phyloP scores from a whole-genome alignment of 441 rosid genomes.

The Bocquillonia castaneifolia region DNA sequence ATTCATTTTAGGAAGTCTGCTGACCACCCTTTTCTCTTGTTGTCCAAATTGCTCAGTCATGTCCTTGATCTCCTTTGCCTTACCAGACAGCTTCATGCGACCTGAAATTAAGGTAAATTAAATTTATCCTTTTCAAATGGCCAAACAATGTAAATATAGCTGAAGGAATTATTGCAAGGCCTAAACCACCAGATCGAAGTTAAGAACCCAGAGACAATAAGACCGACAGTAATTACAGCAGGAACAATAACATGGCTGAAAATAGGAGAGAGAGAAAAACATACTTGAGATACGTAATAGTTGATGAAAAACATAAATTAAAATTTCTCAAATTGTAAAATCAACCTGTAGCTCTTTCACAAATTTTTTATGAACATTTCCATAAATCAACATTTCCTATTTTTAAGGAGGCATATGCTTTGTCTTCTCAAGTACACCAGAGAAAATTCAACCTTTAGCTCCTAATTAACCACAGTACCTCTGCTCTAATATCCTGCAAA shows the following conservation, averaged over 20 bases:
- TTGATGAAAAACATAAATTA: too few species aligned
- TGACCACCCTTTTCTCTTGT: constrained; percentile 27
- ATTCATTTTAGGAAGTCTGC: too few species aligned
- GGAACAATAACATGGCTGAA: constrained; percentile 86
- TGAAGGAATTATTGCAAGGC: constrained; percentile 62
- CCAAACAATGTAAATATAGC: constrained; percentile 24
- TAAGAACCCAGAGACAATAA: constrained; percentile 55
- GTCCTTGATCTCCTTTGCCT: constrained; percentile 67
- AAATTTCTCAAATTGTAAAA: too few species aligned
- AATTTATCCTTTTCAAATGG: neutral
- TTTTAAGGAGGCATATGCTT: constrained; percentile 35
- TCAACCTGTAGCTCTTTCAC: too few species aligned
- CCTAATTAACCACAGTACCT: constrained; percentile 47
- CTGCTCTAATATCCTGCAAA: constrained; percentile 47
- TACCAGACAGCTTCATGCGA: constrained; percentile 57
- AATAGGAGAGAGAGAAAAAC: too few species aligned
- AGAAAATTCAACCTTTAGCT: constrained; percentile 47
- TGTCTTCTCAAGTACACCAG: constrained; percentile 44
- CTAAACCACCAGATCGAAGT: constrained; percentile 82
- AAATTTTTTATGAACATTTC: too few species aligned
- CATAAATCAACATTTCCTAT: too few species aligned
- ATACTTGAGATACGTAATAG: too few species aligned
- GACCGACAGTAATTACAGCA: constrained; percentile 45
- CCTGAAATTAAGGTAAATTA: constrained; percentile 29
- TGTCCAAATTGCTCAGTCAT: constrained; percentile 55